Conservation (phyloP, 371 early-diverging fungal species). For the Capillidium rhysosporum region DNA sequence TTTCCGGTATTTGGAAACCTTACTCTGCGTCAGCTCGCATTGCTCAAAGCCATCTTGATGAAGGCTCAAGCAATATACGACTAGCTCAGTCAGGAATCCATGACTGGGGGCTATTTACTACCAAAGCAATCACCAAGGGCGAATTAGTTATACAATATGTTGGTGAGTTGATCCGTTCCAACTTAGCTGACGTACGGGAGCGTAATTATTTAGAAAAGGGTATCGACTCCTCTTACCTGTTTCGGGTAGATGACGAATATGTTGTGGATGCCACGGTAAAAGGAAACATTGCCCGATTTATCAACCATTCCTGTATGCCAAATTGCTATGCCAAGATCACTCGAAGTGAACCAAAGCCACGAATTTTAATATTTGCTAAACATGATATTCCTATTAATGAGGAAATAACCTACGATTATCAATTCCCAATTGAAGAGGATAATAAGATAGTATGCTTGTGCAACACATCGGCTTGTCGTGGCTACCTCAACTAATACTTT, state of each 20-base stretch:
- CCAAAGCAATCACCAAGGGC: slow-evolving; percentile 67
- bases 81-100: slow-evolving; percentile 86
- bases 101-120: slow-evolving; percentile 91
- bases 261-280: slow-evolving; percentile 96
- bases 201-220: slow-evolving; percentile 74
- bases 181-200: slow-evolving; percentile 91
- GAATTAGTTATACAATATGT: slow-evolving; percentile 97
- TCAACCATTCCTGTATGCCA: slow-evolving; percentile 97
- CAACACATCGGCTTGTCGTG: slow-evolving; percentile 63
- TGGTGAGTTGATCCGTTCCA: slow-evolving; percentile 92
- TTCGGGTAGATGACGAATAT: slow-evolving; percentile 86
- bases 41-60: slow-evolving; percentile 69
- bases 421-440: slow-evolving; percentile 80
- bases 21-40: slow-evolving; percentile 31
- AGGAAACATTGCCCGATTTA: slow-evolving; percentile 94
- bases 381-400: slow-evolving; percentile 78
- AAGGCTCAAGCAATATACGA: slow-evolving; percentile 63
- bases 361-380: slow-evolving; percentile 85
- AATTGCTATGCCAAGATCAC: slow-evolving; percentile 92
- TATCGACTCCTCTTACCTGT: slow-evolving; percentile 88
- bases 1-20: slow-evolving; percentile 38
- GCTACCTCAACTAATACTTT: slow-evolving; percentile 22
- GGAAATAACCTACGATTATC: slow-evolving; percentile 98
- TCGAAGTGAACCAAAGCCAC: slow-evolving; percentile 64
- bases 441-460: slow-evolving; percentile 85